A percentile compares a stretch with the other conserved stretches of the same genome.
phyloP scores from a whole-genome alignment of 768 basidiomycete genomes.

The Tulasnella sp. region DNA sequence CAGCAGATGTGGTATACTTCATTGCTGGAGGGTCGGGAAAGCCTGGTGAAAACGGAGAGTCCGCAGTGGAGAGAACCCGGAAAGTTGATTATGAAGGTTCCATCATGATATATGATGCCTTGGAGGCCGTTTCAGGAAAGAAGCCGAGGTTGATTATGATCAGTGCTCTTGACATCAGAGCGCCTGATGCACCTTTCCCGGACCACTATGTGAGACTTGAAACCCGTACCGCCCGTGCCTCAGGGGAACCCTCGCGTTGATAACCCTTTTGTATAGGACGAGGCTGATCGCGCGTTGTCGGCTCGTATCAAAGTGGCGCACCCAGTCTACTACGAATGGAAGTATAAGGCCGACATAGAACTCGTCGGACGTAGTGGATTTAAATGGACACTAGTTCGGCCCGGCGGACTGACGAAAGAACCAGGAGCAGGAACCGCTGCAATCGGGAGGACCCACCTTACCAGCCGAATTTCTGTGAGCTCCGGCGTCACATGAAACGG shows the following conservation, averaged over 20 bases:
- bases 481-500: not conserved
- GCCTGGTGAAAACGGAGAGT: constrained; percentile 45
- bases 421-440: constrained; percentile 56
- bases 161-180: constrained; percentile 61
- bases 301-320: constrained; percentile 53
- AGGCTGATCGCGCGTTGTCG: constrained; percentile 52
- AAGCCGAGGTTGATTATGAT: constrained; percentile 61
- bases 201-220: constrained; percentile 53
- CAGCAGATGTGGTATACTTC: constrained; percentile 47
- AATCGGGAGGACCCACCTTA: constrained; percentile 60
- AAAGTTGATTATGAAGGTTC: constrained; percentile 65
- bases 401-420: constrained; percentile 57
- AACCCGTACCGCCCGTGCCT: no score
- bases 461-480: constrained; percentile 54
- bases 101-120: constrained; percentile 69
- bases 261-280: constrained; percentile 44
- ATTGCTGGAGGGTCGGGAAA: constrained; percentile 60
- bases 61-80: constrained; percentile 47
- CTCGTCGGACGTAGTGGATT: constrained; percentile 56
- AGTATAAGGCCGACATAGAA: constrained; percentile 52
- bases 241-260: no score
- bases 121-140: constrained; percentile 54
- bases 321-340: constrained; percentile 48
- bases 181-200: constrained; percentile 53
- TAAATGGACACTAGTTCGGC: constrained; percentile 69